Base-by-base conservation (phyloP, 345 rosid genomes). In the Salix udensis region DNA sequence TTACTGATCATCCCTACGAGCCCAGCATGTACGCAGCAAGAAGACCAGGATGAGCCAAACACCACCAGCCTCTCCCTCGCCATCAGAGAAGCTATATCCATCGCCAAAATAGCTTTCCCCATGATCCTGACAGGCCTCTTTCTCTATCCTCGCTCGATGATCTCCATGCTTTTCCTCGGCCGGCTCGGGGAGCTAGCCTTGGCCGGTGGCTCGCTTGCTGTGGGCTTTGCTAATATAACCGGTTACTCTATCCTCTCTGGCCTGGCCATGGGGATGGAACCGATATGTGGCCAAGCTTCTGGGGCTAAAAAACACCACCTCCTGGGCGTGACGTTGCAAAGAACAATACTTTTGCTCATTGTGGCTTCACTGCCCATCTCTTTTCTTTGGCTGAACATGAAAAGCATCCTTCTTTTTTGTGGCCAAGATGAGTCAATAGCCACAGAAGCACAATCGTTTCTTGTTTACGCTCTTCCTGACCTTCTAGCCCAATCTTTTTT, bases 221-320 rank as follows among this genome's bases (percentile, higher is more conserved):
- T 89, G 2, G 97, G 91, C 19, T 94, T 94, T 44, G 97, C 97
- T 19, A 94, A 94, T 84, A 92, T 94, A 58, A 91, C 95, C 4
- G 98, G 97, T 3, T 92, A 94, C 80, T 92, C 98, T 23, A 73
- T 94, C 73, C 92, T 93, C 68, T 91, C 97, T 4, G 98, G 98
- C 64, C 88, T 94, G 3, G 91, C 96, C 77, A 87, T 88, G 89
- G 98, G 97, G 4, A 94, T 93, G 90, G 98, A 94, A 76, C 90
- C 97, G 10, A 89, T 94, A 30, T 94, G 98, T 72, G 91, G 94
- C 0, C 98, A 94, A 79, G 94, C 97, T 34, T 88, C 87, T 39
- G 98, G 98, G 26, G 98, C 98, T 23, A 82, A 78, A 76, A 89
- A 81, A 4, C 86, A 86, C 65, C 79, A 50, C 34, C 85, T 90